Conservation (phyloP, 75 land plant species). For the Pinus tabuliformis region DNA sequence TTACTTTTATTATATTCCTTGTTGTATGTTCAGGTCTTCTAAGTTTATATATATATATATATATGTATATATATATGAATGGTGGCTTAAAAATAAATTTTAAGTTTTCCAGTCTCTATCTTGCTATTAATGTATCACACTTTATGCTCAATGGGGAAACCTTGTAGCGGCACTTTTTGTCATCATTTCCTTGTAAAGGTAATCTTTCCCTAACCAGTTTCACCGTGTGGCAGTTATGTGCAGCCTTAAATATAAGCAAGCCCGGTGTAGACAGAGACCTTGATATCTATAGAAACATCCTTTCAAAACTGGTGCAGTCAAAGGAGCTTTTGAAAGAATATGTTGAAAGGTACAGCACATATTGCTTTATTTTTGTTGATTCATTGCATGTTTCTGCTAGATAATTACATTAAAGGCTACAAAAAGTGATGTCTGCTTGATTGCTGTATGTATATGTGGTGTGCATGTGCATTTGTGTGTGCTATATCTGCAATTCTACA, state of each 20-base stretch:
- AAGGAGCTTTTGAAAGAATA: conserved; percentile 97
- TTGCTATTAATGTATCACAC: not conserved
- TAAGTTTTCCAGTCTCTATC: not conserved
- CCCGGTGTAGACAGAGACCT: conserved; percentile 94
- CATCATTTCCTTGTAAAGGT: not conserved
- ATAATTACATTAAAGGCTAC: not conserved
- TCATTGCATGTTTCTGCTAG: not conserved
- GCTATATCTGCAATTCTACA: not conserved
- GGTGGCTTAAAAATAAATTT: not conserved
- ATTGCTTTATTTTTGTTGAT: not conserved
- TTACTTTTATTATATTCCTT: not conserved
- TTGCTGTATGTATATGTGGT: not conserved
- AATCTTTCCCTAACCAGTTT: conserved; percentile 6
- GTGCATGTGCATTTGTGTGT: not conserved
- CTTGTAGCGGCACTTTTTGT: not conserved
- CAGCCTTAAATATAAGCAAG: conserved; percentile 83
- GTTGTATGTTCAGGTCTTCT: not conserved
- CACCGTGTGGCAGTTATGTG: conserved; percentile 69
- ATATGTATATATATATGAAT: not conserved
- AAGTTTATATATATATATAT: not conserved
- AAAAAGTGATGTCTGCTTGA: too few relatives aligned
- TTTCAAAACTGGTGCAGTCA: conserved; percentile 93
- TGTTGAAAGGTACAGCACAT: conserved; percentile 64
- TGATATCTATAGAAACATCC: conserved; percentile 92
- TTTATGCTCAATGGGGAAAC: not conserved